phyloP scores from a whole-genome alignment of 2,329 filamentous ascomycete species.

The Tetracladium maxilliforme region DNA sequence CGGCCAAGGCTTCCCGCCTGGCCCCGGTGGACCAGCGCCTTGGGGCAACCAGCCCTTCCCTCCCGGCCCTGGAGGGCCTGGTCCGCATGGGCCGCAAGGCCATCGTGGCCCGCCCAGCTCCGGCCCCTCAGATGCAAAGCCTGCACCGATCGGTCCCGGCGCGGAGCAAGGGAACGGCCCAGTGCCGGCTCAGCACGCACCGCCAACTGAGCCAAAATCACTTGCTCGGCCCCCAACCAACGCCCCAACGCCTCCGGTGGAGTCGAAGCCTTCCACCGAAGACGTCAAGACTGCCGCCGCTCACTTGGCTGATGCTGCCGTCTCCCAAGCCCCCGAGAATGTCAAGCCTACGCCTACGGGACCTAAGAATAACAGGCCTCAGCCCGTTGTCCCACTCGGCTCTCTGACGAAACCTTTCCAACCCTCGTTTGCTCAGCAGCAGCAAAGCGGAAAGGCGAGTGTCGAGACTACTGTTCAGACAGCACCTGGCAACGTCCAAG shows the following conservation, averaged over 20 bases:
- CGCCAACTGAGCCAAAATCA: constrained; percentile 38
- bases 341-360: constrained; percentile 18
- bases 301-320: constrained; percentile 4
- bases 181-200: too few species aligned
- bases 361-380: constrained; percentile 31
- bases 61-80: constrained; percentile 33
- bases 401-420: too few species aligned
- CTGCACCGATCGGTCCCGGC: constrained; percentile 34
- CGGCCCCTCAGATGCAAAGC: constrained; percentile 21
- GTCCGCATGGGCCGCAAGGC: constrained; percentile 12
- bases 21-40: constrained; percentile 38
- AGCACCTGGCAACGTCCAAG: too few species aligned
- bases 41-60: constrained; percentile 41
- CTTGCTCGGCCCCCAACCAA: constrained; percentile 21
- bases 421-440: too few species aligned
- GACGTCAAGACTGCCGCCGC: constrained; percentile 31
- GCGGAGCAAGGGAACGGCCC: too few species aligned
- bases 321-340: constrained; percentile 3
- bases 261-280: constrained; percentile 49
- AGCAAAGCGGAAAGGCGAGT: too few species aligned
- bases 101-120: too few species aligned
- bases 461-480: too few species aligned
- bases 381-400: constrained; percentile 53
- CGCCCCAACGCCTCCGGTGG: constrained; percentile 48
- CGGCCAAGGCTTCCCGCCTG: constrained; percentile 59